Percentiles rank a stretch among this genome's conserved stretches.
These are phyloP conservation scores for Malassezia arunalokei DNA, from an alignment of 1,284 basidiomycete genomes.

Conservation along the genomic window DNA sequence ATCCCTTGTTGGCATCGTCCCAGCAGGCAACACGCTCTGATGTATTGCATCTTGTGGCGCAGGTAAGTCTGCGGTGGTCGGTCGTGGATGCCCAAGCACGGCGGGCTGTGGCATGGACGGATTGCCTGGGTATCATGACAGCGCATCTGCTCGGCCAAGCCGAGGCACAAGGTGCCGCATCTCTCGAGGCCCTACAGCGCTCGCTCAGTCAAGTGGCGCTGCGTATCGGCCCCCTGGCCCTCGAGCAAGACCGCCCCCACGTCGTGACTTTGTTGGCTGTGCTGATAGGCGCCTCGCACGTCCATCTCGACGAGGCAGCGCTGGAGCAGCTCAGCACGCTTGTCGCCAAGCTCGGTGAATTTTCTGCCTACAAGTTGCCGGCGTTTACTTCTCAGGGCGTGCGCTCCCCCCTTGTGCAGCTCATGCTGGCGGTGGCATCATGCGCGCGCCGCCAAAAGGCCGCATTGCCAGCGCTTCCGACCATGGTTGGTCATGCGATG, in stretches of 20 bases:
- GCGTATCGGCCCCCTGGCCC: not conserved
- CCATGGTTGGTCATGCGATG: not conserved
- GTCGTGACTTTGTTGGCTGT: not conserved
- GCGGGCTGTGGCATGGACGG: slow-evolving; percentile 9
- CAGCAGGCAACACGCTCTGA: not conserved
- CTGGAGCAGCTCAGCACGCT: not conserved
- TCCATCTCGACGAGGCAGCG: not conserved
- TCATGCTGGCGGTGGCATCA: not conserved
- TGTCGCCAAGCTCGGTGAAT: slow-evolving; percentile 2
- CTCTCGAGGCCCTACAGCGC: not conserved
- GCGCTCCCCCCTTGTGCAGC: slow-evolving; percentile 7
- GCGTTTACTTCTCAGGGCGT: not conserved
- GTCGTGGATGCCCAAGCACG: slow-evolving; percentile 9
- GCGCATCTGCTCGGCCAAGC: not conserved
- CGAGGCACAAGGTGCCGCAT: not conserved
- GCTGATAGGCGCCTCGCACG: slow-evolving; percentile 5
- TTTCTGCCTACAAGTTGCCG: slow-evolving; percentile 1
- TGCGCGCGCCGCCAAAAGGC: not conserved
- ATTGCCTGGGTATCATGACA: not conserved
- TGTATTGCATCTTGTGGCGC: not conserved
- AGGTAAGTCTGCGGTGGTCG: slow-evolving; percentile 6
- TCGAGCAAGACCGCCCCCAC: not conserved
- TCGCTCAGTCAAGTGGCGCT: not conserved
- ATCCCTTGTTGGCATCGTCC: not conserved
- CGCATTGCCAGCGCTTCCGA: not conserved